A percentile compares a stretch with the other conserved stretches of the same genome.
Evolutionary conservation across 2,329 filamentous ascomycete genomes (phyloP).

Genomic region (Claviceps quebecensis): DNA sequence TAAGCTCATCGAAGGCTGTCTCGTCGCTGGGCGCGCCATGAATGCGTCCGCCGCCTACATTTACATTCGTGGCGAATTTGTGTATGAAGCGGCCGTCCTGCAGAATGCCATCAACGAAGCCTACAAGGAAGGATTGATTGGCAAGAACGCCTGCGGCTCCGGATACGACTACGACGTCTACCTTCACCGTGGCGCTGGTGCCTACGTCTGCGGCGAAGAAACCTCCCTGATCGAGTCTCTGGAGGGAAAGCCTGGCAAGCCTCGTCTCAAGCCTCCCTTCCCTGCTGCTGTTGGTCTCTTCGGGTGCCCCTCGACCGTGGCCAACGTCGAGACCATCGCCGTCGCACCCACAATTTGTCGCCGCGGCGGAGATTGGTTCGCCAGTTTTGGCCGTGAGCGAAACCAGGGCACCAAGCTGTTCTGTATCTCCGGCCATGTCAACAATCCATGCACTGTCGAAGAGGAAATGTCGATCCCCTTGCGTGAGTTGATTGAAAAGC

Average conservation of each 20-base stretch:
- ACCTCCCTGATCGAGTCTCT: conserved; percentile 96
- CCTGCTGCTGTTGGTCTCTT: conserved; percentile 94
- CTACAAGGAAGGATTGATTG: conserved; percentile 85
- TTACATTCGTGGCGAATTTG: conserved; percentile 97
- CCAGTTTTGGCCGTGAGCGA: conserved; percentile 82
- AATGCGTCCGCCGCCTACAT: conserved; percentile 98
- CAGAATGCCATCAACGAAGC: conserved; percentile 96
- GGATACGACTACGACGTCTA: conserved; percentile 98
- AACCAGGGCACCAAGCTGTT: conserved; percentile 97
- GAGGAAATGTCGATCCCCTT: conserved; percentile 99
- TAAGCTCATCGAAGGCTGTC: conserved; percentile 94
- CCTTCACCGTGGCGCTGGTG: conserved; percentile 90
- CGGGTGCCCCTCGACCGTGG: conserved; percentile 92
- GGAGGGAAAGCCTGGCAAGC: conserved; percentile 97
- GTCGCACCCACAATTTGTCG: conserved; percentile 93
- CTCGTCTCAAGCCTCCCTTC: conserved; percentile 96
- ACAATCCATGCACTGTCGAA: conserved; percentile 95
- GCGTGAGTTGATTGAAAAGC: conserved; percentile 90
- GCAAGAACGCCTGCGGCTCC: conserved; percentile 93
- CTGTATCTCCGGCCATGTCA: conserved; percentile 97
- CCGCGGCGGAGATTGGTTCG: conserved; percentile 86
- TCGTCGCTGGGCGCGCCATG: conserved; percentile 94
- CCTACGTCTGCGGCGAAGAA: conserved; percentile 96
- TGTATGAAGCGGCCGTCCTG: conserved; percentile 84
- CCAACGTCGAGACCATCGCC: conserved; percentile 94